Conservation (phyloP, 208 protist genomes). For the Trypanosomatidae sp. region DNA sequence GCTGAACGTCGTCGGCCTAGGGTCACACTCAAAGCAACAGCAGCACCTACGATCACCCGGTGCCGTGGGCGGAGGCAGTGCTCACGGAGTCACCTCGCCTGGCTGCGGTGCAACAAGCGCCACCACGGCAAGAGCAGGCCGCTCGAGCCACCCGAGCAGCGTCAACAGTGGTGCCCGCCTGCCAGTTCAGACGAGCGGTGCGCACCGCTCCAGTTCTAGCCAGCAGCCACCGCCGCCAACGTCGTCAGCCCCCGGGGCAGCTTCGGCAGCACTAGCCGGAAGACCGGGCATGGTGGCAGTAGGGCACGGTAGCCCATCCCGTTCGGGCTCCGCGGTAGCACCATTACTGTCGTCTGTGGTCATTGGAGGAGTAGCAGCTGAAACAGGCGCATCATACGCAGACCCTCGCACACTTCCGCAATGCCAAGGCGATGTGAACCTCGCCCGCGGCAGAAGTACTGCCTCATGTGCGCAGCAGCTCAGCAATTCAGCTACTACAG, state of each 20-base stretch:
- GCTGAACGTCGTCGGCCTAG: background rate
- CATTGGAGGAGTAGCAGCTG: background rate
- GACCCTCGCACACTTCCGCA: background rate
- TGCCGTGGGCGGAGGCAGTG: background rate
- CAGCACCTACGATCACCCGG: slow-evolving; percentile 1
- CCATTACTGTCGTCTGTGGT: background rate
- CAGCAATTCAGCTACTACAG: background rate
- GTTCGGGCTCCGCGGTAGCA: background rate
- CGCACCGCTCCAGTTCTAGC: background rate
- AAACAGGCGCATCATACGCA: background rate
- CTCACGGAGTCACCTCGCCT: background rate
- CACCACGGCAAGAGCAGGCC: background rate
- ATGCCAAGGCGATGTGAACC: background rate
- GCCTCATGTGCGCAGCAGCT: background rate
- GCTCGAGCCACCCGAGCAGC: background rate
- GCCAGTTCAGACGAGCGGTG: background rate
- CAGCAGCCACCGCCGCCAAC: slow-evolving; percentile 1
- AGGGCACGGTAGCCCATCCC: background rate
- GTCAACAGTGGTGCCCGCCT: background rate
- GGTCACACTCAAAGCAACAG: background rate
- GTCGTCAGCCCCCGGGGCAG: background rate
- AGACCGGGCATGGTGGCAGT: background rate
- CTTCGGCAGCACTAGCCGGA: background rate
- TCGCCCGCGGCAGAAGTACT: background rate
- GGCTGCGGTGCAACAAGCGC: background rate